Evolutionary conservation across 202 grass and related monocot genomes (phyloP).

Genomic region (Zoysia matrella): DNA sequence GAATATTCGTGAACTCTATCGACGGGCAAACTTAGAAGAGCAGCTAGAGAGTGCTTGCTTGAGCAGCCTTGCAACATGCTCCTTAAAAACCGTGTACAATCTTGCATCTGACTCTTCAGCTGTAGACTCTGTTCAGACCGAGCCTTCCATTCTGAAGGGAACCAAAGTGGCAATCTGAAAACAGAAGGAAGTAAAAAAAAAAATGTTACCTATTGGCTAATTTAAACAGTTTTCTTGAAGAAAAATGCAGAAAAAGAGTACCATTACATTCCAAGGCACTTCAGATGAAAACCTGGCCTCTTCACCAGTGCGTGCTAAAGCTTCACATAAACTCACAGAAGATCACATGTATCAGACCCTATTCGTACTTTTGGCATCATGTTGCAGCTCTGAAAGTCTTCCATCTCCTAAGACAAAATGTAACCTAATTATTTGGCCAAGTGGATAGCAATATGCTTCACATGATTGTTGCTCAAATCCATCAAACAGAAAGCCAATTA

Average conservation of each 20-base stretch:
- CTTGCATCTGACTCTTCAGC: conserved; percentile 27
- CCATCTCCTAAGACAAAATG: conserved; percentile 28
- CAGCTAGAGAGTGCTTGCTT: conserved; percentile 38
- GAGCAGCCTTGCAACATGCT: conserved; percentile 31
- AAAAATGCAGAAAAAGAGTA: conserved; percentile 31
- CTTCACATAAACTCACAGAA: conserved; percentile 25
- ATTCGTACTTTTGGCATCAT: conserved; percentile 35
- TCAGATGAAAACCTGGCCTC: conserved; percentile 40
- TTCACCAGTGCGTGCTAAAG: conserved; percentile 21
- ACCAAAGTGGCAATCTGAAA: conserved; percentile 36
- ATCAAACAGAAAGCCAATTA: neutral
- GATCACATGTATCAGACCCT: conserved; percentile 44
- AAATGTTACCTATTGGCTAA: conserved; percentile 40
- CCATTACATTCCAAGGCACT: conserved; percentile 53
- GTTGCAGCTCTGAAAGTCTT: conserved; percentile 37
- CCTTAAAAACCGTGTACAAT: neutral
- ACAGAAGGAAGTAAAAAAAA: neutral
- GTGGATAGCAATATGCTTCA: conserved; percentile 20
- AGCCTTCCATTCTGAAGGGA: conserved; percentile 14
- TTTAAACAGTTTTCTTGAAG: conserved; percentile 37
- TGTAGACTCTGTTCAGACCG: conserved; percentile 5
- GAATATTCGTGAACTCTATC: conserved; percentile 30
- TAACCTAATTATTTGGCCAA: conserved; percentile 41
- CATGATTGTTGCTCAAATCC: conserved; percentile 13
- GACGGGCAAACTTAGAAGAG: conserved; percentile 38